Evolutionary conservation across 2,329 filamentous ascomycete genomes (phyloP).

Genomic region (Claviceps sp.): DNA sequence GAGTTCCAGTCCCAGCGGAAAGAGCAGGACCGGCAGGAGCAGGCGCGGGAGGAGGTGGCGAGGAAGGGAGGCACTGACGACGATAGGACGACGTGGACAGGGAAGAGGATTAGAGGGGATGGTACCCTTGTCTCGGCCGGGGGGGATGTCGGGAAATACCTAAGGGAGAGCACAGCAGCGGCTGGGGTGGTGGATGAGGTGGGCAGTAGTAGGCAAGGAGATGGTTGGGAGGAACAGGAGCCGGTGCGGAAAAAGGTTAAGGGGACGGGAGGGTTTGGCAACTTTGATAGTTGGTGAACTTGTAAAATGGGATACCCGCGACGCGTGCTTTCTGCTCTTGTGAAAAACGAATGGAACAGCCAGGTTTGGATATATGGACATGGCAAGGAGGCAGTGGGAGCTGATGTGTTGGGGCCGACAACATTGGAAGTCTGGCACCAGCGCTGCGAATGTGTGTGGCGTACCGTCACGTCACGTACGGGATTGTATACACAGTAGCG

Average conservation of each 20-base stretch:
- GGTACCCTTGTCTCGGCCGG: slow-evolving; percentile 38
- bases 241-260: slow-evolving; percentile 73
- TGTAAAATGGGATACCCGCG: not conserved
- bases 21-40: slow-evolving; percentile 45
- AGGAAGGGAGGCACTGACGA: slow-evolving; percentile 65
- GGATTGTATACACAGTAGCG: too few relatives aligned
- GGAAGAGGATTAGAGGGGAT: slow-evolving; percentile 67
- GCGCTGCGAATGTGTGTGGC: too few relatives aligned
- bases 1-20: slow-evolving; percentile 72
- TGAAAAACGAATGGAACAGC: too few relatives aligned
- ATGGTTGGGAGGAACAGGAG: slow-evolving; percentile 37
- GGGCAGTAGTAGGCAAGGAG: slow-evolving; percentile 24
- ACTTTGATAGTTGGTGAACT: slow-evolving; percentile 80
- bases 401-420: too few relatives aligned
- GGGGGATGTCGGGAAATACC: slow-evolving; percentile 61
- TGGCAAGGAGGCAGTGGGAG: too few relatives aligned
- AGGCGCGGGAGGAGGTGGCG: slow-evolving; percentile 47
- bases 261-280: slow-evolving; percentile 62
- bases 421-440: too few relatives aligned
- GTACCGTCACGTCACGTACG: too few relatives aligned
- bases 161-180: slow-evolving; percentile 41
- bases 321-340: too few relatives aligned
- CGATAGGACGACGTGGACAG: slow-evolving; percentile 89
- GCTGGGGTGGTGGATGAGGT: slow-evolving; percentile 35
- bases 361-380: too few relatives aligned